These are phyloP conservation scores for Protostelium mycophagum DNA, from an alignment of 78 protist genomes.

Conservation along the genomic window DNA sequence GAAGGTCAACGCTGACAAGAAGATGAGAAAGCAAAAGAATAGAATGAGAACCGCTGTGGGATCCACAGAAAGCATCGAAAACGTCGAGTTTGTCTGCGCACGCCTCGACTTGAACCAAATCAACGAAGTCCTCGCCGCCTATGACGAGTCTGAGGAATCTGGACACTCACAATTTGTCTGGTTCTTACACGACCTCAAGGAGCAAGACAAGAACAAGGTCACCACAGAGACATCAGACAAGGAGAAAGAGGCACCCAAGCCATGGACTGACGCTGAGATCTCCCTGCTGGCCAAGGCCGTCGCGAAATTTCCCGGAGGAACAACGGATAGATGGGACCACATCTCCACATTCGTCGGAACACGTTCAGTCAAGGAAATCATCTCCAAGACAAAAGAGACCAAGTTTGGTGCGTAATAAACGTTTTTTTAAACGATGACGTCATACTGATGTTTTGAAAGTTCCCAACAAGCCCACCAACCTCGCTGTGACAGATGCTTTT, in stretches of 20 bases:
- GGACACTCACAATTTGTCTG: neutral
- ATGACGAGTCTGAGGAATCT: neutral
- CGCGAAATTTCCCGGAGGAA: constrained; percentile 55
- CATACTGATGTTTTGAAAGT: constrained; percentile 45
- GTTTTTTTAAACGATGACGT: neutral
- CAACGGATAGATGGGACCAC: constrained; percentile 56
- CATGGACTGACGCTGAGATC: constrained; percentile 70
- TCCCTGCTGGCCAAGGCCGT: constrained; percentile 66
- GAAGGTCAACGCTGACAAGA: neutral
- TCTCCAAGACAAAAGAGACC: constrained; percentile 49
- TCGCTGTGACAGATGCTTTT: constrained; percentile 10
- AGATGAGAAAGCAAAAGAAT: neutral
- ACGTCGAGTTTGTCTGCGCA: constrained; percentile 43
- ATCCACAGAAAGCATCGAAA: constrained; percentile 21
- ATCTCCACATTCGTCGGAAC: constrained; percentile 56
- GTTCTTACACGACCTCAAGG: neutral
- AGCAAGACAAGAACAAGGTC: constrained; percentile 1
- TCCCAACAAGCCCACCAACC: constrained; percentile 32
- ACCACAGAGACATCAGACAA: constrained; percentile 3
- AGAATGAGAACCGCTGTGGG: neutral
- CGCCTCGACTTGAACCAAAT: neutral
- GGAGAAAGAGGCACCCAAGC: constrained; percentile 13
- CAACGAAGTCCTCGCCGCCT: neutral
- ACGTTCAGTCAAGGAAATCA: constrained; percentile 57
- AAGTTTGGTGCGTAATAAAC: neutral